Conservation (phyloP, 2,329 filamentous ascomycete species). For the Apiospora aurea region DNA sequence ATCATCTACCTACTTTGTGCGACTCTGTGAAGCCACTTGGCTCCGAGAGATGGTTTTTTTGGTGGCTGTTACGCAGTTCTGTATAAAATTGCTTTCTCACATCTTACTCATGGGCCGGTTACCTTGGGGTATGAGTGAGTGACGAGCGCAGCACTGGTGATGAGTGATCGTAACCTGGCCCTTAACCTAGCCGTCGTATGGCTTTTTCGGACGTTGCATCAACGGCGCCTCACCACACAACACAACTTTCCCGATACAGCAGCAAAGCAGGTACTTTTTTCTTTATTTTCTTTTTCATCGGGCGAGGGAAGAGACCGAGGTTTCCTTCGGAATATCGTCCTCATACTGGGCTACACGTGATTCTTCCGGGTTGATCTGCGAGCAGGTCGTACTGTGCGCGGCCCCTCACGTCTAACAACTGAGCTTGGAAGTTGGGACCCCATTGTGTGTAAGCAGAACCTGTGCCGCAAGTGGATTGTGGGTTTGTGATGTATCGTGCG, state of each 20-base stretch:
- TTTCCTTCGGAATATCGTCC: background rate
- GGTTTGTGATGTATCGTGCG: conserved; percentile 10
- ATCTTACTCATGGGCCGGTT: background rate
- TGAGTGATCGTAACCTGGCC: background rate
- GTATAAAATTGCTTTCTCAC: conserved; percentile 7
- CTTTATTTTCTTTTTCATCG: background rate
- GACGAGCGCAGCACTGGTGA: background rate
- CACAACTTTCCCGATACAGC: conserved; percentile 10
- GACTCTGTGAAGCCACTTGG: background rate
- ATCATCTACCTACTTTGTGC: background rate
- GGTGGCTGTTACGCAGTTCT: conserved; percentile 18
- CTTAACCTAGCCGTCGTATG: background rate
- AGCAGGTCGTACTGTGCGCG: conserved; percentile 1
- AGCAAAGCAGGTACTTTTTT: background rate
- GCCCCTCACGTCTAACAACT: background rate
- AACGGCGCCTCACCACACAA: background rate
- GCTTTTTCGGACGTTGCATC: conserved; percentile 1
- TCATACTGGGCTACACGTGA: background rate
- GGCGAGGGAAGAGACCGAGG: background rate
- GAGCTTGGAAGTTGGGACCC: background rate
- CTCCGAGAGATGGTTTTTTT: background rate
- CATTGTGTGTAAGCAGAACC: background rate
- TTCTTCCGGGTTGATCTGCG: conserved; percentile 10
- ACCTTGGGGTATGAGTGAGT: background rate
- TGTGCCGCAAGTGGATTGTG: conserved; percentile 10